These are phyloP conservation scores for Dryas integrifolia DNA, from an alignment of 331 rosid species.

Conservation along the genomic window DNA sequence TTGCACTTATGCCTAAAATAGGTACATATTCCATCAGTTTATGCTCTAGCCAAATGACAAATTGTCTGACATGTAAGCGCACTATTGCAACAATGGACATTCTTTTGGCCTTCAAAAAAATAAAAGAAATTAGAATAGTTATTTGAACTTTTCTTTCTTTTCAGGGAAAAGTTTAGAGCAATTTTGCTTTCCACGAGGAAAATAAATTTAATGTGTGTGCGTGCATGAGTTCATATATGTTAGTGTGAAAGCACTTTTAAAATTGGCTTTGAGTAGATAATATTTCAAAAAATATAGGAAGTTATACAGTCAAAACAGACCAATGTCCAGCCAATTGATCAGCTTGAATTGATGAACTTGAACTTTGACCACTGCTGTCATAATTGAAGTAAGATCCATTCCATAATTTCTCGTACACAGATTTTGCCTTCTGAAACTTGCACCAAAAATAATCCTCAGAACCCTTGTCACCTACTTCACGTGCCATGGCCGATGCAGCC, in stretches of 20 bases:
- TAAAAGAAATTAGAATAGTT: too few relatives aligned
- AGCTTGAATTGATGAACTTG: constrained; percentile 85
- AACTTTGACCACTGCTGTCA: constrained; percentile 63
- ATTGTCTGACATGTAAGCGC: background rate
- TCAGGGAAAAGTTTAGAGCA: too few relatives aligned
- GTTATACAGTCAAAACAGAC: constrained; percentile 37
- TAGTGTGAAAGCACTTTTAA: background rate
- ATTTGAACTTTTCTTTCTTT: background rate
- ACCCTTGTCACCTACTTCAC: constrained; percentile 71
- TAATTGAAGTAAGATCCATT: constrained; percentile 94
- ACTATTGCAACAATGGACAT: background rate
- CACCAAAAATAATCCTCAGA: constrained; percentile 77
- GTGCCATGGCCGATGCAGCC: constrained; percentile 88
- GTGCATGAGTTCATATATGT: background rate
- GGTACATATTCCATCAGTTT: background rate
- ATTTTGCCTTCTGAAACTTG: constrained; percentile 75
- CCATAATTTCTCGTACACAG: constrained; percentile 77
- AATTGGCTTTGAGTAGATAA: background rate
- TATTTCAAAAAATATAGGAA: background rate
- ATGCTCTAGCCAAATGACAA: background rate
- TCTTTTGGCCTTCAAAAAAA: background rate
- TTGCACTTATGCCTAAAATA: background rate
- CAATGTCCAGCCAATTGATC: constrained; percentile 99
- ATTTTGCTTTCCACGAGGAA: background rate
- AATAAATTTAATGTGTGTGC: background rate